Evolutionary conservation across 2,329 filamentous ascomycete species (phyloP), one percentile per base, ranked within the genome.

Genomic region (Apiospora koreana): DNA sequence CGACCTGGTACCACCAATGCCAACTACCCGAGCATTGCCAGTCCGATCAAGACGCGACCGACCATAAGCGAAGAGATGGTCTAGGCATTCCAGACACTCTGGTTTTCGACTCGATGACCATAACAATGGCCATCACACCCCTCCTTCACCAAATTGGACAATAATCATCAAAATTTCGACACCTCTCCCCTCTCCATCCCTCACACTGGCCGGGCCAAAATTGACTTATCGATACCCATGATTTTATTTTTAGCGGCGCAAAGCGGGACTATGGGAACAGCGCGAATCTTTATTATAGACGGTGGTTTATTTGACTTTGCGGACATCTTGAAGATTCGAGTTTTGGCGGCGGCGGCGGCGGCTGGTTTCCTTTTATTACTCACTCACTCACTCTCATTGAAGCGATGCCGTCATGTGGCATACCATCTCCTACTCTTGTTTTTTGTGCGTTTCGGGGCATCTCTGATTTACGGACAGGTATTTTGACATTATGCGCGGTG

Each of bases 401-500:
- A 8, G 54, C 18, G 7, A 38, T 38, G 54, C 54, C 54, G 54
- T 31, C 31, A 43, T 43, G 31, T 38, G 31, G 54, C 54, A 38
- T 38, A 8, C 18, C 54, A 62, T 38, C 21, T 46, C 43, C 43
- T 31, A 62, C 31, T 35, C 31, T 35, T 38, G 54, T 62, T 62
- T 58, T 38, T 62, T 38, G 54, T n/a, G 48, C 28, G 50, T 58
- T 58, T 58, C 12, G 54, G 54, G 54, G 54, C 14, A 31, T 62
- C 31, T 54, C 35, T 62, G 45, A 6, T 38, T 62, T 62, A n/a
- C 54, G 54, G 31, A 62, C 54, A 62, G 10, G 54, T 62, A 62
- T 62, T 62, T n/a, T 21, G 54, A 62, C 54, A 62, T 62, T 35
- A 62, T 62, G 54, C 54, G 35, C 54, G 54, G 54, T 62, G 54